phyloP scores from a whole-genome alignment of 163 green algal genomes.

The Scenedesmus sp. region DNA sequence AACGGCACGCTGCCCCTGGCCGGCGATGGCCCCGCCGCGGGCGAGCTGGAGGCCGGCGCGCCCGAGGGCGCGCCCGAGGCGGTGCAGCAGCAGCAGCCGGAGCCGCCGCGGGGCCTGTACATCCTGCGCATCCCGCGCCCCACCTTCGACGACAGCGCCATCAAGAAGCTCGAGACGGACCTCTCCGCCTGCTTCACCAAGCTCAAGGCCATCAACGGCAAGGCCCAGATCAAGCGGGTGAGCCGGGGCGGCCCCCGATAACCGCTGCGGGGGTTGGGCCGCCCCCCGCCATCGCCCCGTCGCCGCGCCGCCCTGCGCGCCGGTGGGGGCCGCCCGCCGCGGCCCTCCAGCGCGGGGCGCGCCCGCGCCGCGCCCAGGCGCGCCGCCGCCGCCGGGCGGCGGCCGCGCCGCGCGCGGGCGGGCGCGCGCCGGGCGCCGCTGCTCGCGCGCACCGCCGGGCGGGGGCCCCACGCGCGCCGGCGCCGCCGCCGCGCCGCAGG shows the following conservation, averaged over 20 bases:
- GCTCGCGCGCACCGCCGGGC: too few species aligned
- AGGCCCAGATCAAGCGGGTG: conserved; percentile 60
- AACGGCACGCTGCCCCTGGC: conserved; percentile 20
- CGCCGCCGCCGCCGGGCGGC: neutral
- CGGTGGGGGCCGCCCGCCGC: too few species aligned
- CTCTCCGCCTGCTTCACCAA: conserved; percentile 56
- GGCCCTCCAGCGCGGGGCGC: too few species aligned
- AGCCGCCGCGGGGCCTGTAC: conserved; percentile 51
- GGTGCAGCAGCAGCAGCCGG: conserved; percentile 21
- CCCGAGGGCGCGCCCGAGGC: neutral
- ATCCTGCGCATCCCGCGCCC: conserved; percentile 62
- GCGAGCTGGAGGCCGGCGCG: neutral
- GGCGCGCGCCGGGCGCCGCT: too few species aligned
- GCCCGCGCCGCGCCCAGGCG: too few species aligned
- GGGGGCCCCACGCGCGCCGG: neutral
- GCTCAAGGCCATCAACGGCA: conserved; percentile 61
- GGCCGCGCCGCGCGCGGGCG: too few species aligned
- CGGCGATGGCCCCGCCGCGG: conserved; percentile 12
- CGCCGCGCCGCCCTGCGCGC: too few species aligned
- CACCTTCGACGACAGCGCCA: conserved; percentile 51
- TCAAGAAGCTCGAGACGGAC: conserved; percentile 60
- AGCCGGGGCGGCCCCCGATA: too few species aligned
- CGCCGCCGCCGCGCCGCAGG: conserved; percentile 46
- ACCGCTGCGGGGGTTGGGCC: too few species aligned
- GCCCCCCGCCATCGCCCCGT: too few species aligned